These are phyloP conservation scores for Monsonia emarginata DNA, from an alignment of 441 rosid species.

Conservation along the genomic window DNA sequence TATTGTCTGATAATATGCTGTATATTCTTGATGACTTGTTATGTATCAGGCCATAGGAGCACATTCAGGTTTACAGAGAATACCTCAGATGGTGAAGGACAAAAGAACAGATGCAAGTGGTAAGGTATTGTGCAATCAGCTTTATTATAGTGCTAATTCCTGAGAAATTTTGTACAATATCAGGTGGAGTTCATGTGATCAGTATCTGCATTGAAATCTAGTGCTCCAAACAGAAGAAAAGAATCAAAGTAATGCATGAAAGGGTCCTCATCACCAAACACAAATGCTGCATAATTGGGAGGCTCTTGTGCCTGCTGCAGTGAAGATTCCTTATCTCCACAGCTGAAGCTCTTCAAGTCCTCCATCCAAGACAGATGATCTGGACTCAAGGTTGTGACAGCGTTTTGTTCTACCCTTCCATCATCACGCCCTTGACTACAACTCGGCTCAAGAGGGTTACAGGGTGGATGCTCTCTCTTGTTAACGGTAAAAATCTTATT, in stretches of 20 bases:
- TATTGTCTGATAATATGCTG: background rate
- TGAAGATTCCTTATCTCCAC: background rate
- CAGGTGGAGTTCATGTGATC: background rate
- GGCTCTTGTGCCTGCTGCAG: background rate
- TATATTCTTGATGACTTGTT: background rate
- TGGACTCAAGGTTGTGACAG: background rate
- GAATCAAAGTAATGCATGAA: conserved; percentile 6
- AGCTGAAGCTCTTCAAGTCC: background rate
- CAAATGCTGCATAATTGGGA: background rate
- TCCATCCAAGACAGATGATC: background rate
- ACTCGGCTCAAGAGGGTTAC: background rate
- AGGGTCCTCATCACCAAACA: background rate
- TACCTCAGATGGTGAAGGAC: background rate
- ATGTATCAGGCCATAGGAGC: background rate
- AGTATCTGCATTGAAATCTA: background rate
- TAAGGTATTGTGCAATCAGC: background rate
- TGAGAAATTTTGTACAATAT: background rate
- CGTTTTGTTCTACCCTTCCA: background rate
- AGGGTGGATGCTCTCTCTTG: background rate
- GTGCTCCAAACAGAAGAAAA: conserved; percentile 1
- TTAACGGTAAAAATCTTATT: background rate
- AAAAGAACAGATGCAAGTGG: background rate
- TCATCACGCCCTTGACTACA: background rate
- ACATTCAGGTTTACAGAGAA: background rate
- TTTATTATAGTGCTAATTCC: background rate